phyloP scores from a whole-genome alignment of 31 red algal genomes.

The Endocladia muricata region DNA sequence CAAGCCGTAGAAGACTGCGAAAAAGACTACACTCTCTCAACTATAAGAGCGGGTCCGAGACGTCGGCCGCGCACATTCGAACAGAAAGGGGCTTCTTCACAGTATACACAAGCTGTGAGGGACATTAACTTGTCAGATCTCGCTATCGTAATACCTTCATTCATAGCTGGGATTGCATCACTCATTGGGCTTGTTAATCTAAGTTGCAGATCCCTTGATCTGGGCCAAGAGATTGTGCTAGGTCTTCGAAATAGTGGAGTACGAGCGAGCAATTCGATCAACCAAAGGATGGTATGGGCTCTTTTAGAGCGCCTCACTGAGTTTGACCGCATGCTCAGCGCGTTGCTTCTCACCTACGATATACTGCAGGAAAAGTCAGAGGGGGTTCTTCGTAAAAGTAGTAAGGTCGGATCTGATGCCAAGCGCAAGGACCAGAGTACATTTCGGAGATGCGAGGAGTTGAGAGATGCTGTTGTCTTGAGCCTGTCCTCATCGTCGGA shows the following conservation, averaged over 20 bases:
- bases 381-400: too few species aligned
- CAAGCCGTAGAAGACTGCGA: constrained; percentile 36
- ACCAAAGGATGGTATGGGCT: constrained; percentile 2
- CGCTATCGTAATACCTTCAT: constrained; percentile 34
- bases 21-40: not conserved
- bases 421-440: constrained; percentile 13
- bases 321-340: constrained; percentile 58
- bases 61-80: not conserved
- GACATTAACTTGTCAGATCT: constrained; percentile 30
- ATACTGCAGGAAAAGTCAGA: constrained; percentile 23
- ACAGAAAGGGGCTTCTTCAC: not conserved
- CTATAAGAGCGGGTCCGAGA: not conserved
- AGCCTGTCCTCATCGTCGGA: not conserved
- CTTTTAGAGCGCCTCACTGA: constrained; percentile 61
- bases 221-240: constrained; percentile 10
- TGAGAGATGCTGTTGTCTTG: constrained; percentile 24
- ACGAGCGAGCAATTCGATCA: not conserved
- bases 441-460: constrained; percentile 10
- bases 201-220: constrained; percentile 9
- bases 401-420: too few species aligned
- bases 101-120: too few species aligned
- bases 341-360: constrained; percentile 48
- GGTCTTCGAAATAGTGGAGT: not conserved
- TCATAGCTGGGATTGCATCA: constrained; percentile 44
- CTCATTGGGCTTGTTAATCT: constrained; percentile 58